Evolutionary conservation across 768 basidiomycete species (phyloP).

Genomic region (Collybia nuda): DNA sequence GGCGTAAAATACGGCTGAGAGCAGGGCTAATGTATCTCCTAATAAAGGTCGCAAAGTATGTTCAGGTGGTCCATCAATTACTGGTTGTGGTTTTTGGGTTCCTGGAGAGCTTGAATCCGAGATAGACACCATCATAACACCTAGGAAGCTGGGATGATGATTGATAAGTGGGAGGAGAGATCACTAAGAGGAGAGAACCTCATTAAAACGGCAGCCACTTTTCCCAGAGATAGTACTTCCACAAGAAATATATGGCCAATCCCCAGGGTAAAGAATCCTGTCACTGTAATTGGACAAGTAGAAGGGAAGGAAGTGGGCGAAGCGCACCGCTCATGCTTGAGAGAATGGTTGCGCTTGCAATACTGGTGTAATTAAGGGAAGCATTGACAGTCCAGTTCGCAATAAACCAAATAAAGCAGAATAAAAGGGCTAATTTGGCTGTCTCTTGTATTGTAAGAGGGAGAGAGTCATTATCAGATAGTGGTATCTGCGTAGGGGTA

Average conservation of each 20-base stretch:
- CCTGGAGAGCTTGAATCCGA: constrained; percentile 58
- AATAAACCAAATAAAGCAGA: constrained; percentile 90
- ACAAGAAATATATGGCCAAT: constrained; percentile 82
- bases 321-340: constrained; percentile 84
- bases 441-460: constrained; percentile 72
- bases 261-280: constrained; percentile 91
- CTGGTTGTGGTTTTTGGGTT: background rate
- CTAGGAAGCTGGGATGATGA: constrained; percentile 57
- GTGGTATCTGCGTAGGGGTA: background rate
- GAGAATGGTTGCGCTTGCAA: constrained; percentile 91
- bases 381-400: constrained; percentile 94
- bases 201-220: constrained; percentile 73
- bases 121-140: constrained; percentile 85
- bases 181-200: constrained; percentile 46
- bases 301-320: background rate
- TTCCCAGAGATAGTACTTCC: constrained; percentile 71
- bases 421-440: constrained; percentile 70
- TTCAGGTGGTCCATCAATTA: constrained; percentile 11
- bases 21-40: constrained; percentile 81
- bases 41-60: constrained; percentile 42
- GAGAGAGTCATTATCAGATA: constrained; percentile 9
- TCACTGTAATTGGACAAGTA: background rate
- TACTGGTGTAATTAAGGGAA: constrained; percentile 82
- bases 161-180: background rate
- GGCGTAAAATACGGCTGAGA: constrained; percentile 78